Evolutionary conservation across 805 yeast genomes (phyloP).

Genomic region (Diddensiella santjacobensis): DNA sequence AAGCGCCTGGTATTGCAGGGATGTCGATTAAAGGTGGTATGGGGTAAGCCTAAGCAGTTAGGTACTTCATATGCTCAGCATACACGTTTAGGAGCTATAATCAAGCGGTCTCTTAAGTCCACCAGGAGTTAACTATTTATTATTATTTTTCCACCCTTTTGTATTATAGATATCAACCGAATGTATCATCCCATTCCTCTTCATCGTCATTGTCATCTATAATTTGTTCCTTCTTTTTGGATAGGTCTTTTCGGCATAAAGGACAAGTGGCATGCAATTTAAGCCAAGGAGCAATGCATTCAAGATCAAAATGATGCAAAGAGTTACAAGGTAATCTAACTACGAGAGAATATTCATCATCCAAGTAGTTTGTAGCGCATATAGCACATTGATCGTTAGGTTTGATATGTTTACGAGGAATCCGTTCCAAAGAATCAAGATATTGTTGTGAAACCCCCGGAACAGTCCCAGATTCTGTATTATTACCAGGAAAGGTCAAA

Average conservation of each 20-base stretch:
- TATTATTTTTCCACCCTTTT: not conserved
- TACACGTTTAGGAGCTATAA: slow-evolving; percentile 21
- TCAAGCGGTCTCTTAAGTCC: slow-evolving; percentile 20
- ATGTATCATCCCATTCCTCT: slow-evolving; percentile 71
- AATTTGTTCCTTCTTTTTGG: slow-evolving; percentile 42
- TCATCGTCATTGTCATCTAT: slow-evolving; percentile 40
- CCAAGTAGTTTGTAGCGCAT: slow-evolving; percentile 68
- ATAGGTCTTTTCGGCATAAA: slow-evolving; percentile 71
- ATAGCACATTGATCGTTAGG: slow-evolving; percentile 71
- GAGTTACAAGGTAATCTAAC: slow-evolving; percentile 67
- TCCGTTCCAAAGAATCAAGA: slow-evolving; percentile 74
- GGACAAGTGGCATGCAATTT: slow-evolving; percentile 64
- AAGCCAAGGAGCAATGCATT: slow-evolving; percentile 89
- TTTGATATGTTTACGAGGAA: slow-evolving; percentile 43
- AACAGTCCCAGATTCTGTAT: slow-evolving; percentile 2
- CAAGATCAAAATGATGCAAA: slow-evolving; percentile 77
- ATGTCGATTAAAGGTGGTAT: slow-evolving; percentile 26
- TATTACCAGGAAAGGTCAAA: not conserved
- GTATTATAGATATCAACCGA: slow-evolving; percentile 56
- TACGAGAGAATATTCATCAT: slow-evolving; percentile 74
- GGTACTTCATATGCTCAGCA: slow-evolving; percentile 25
- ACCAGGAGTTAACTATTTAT: too few species aligned
- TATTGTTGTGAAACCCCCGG: slow-evolving; percentile 55
- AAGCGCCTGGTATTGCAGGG: slow-evolving; percentile 31
- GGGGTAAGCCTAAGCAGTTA: slow-evolving; percentile 30